These are phyloP conservation scores for Aureobasidium sp. DNA, from an alignment of 2,329 filamentous ascomycete genomes.

Conservation along the genomic window DNA sequence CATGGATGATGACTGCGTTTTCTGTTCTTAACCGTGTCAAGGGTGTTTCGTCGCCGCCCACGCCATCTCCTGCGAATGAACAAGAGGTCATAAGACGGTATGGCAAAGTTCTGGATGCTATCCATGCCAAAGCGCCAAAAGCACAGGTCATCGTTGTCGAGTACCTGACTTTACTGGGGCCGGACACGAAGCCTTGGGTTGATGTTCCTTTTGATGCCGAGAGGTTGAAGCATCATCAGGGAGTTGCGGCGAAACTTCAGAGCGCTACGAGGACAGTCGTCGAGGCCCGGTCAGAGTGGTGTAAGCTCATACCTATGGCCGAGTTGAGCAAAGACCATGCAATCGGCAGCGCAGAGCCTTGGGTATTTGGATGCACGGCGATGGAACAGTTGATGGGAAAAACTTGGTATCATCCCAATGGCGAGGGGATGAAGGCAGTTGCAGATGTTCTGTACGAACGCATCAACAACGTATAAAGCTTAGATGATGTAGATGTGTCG, in stretches of 20 bases:
- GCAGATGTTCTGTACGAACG: neutral
- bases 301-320: neutral
- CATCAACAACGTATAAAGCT: neutral
- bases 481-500: neutral
- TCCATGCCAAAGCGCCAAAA: neutral
- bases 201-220: neutral
- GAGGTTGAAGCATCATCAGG: neutral
- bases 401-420: neutral
- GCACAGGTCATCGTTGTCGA: neutral
- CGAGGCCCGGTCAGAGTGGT: neutral
- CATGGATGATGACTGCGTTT: neutral
- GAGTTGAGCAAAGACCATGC: neutral
- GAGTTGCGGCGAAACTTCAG: neutral
- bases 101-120: neutral
- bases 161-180: neutral
- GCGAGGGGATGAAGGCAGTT: constrained; percentile 2
- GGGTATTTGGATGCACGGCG: neutral
- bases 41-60: neutral
- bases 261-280: neutral
- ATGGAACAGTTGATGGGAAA: neutral
- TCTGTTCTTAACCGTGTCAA: neutral
- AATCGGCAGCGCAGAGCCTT: neutral
- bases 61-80: neutral
- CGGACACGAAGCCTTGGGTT: neutral
- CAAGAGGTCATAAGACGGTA: neutral